Base-by-base conservation (phyloP, 2,329 filamentous ascomycete genomes). In the Penicillium sp. region DNA sequence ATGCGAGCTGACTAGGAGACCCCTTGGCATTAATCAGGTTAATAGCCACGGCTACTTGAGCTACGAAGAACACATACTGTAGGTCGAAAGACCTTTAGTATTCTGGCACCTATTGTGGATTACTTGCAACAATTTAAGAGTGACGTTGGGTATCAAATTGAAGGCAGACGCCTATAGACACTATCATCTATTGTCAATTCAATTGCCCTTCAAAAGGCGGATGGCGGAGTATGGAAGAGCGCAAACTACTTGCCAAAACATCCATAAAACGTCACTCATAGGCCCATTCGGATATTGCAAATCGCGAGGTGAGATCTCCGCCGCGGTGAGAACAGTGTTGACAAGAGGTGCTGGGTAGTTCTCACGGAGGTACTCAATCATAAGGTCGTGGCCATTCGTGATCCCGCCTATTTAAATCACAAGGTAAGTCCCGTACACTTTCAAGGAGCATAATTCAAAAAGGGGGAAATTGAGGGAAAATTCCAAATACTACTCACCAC, bases 261-360 rank as follows among this genome's bases (percentile, higher is more conserved):
- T 54, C 27, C 58, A 64, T 0, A 33, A 16, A 6, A 52, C 57
- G 37, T 66, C 61, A 6, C 14, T 33, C 10, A 39, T 54, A 3
- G 56, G 42, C 1, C 52, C 39, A 31, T 42, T 62, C 6, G 61
- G 58, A 61, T 76, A 77, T 19, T 69, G 58, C 31, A 62, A 37
- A 1, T 51, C 21, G 7, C 72, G 63, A 7, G 66, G 62, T 2
- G 64, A 62, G 1, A 77, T 66, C 51, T 76, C 75, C 7, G 74
- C 73, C 58, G 73, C 65, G 16, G 58, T 58, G 37, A 73, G 67
- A 25, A 77, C 67, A 1, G 66, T 63, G 23, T 76, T 70, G 6
- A 72, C 68, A 5, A 76, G 54, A n/a, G 64, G 50, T 1, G 53
- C 49, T 2, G 67, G 59, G 29, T 65, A 69, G 16, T 61, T 61